Evolutionary conservation across 768 basidiomycete species (phyloP).

Genomic region (Trametes sanguinea): DNA sequence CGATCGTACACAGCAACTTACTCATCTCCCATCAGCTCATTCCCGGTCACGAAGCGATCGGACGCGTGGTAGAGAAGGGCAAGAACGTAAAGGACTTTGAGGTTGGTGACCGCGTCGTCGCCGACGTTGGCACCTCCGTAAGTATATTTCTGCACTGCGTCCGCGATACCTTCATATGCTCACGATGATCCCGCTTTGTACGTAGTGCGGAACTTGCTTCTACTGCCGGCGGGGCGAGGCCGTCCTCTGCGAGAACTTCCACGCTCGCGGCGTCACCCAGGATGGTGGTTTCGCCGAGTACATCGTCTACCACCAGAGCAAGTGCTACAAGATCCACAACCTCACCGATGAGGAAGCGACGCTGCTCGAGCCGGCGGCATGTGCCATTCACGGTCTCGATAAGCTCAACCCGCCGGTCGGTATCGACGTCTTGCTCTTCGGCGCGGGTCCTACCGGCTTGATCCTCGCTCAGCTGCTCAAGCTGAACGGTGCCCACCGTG

Average conservation of each 20-base stretch:
- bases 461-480: slow-evolving; percentile 88
- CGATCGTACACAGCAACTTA: slow-evolving; percentile 1
- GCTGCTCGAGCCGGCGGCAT: slow-evolving; percentile 87
- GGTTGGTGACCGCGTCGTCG: slow-evolving; percentile 81
- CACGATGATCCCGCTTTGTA: slow-evolving; percentile 3
- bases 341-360: slow-evolving; percentile 86
- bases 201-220: slow-evolving; percentile 81
- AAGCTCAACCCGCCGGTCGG: slow-evolving; percentile 84
- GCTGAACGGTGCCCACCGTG: slow-evolving; percentile 77
- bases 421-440: slow-evolving; percentile 80
- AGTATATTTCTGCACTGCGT: slow-evolving; percentile 29
- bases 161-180: neutral
- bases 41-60: slow-evolving; percentile 78
- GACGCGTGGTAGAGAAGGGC: slow-evolving; percentile 70
- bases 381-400: slow-evolving; percentile 91
- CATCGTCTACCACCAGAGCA: slow-evolving; percentile 72
- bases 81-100: slow-evolving; percentile 79
- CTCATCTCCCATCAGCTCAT: slow-evolving; percentile 48
- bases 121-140: slow-evolving; percentile 76
- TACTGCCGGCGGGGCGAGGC: slow-evolving; percentile 83
- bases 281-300: slow-evolving; percentile 93
- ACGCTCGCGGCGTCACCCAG: slow-evolving; percentile 74
- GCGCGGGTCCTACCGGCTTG: slow-evolving; percentile 87
- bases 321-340: slow-evolving; percentile 87
- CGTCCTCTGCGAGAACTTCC: slow-evolving; percentile 84